These are phyloP conservation scores for Cicer cuneatum DNA, from an alignment of 306 rosid genomes.

Conservation along the genomic window DNA sequence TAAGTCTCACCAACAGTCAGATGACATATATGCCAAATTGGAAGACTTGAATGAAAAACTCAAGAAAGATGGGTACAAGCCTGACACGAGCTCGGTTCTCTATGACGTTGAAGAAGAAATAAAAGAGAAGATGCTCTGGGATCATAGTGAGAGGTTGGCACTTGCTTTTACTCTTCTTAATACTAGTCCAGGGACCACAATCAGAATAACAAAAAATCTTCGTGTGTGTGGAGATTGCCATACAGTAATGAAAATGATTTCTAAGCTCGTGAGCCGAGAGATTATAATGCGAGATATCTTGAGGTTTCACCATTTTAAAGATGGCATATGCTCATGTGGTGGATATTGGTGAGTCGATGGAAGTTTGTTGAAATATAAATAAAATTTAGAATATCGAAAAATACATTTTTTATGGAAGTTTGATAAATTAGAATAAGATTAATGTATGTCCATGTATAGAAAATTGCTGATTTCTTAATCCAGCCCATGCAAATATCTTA, in stretches of 20 bases:
- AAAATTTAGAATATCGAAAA: neutral
- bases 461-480: no score
- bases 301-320: constrained; percentile 66
- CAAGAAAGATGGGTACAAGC: constrained; percentile 63
- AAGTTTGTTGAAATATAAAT: constrained; percentile 25
- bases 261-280: constrained; percentile 52
- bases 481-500: no score
- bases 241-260: constrained; percentile 58
- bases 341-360: constrained; percentile 61
- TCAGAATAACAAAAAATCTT: constrained; percentile 70
- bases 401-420: constrained; percentile 11
- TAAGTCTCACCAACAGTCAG: constrained; percentile 57
- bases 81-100: constrained; percentile 66
- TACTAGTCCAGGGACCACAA: constrained; percentile 53
- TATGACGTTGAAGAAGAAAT: constrained; percentile 63
- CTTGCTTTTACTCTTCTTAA: constrained; percentile 64
- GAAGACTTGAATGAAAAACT: constrained; percentile 56
- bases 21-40: constrained; percentile 54
- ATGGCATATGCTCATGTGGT: constrained; percentile 61
- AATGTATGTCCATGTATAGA: no score
- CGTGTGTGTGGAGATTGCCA: constrained; percentile 68
- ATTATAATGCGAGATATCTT: constrained; percentile 65
- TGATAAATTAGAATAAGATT: neutral
- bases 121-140: constrained; percentile 73
- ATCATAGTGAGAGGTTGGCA: constrained; percentile 65